Conservation (phyloP, 2,329 filamentous ascomycete genomes). For the Stagonosporopsis rhizophila region DNA sequence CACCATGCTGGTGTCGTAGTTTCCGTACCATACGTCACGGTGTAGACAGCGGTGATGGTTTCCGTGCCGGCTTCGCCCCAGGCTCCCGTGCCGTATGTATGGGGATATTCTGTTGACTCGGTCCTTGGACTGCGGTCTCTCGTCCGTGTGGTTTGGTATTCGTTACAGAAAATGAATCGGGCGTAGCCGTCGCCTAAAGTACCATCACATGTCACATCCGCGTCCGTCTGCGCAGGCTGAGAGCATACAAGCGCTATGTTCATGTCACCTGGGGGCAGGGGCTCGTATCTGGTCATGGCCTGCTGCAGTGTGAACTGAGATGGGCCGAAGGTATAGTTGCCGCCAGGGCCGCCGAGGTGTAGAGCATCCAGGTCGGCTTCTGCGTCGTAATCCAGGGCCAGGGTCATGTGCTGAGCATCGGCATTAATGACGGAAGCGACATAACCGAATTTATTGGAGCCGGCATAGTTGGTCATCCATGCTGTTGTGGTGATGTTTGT, state of each 20-base stretch:
- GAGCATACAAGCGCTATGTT: not conserved
- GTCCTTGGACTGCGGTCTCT: not conserved
- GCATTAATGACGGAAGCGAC: constrained; percentile 13
- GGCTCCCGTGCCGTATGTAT: constrained; percentile 13
- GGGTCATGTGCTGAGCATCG: constrained; percentile 9
- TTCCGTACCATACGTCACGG: not conserved
- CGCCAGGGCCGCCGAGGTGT: not conserved
- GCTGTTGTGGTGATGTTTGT: constrained; percentile 11
- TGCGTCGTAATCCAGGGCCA: constrained; percentile 4
- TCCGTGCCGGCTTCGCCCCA: constrained; percentile 7
- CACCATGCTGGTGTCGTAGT: constrained; percentile 12
- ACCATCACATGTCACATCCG: not conserved
- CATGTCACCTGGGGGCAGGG: not conserved
- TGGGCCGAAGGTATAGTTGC: constrained; percentile 5
- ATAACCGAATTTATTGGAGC: constrained; percentile 11
- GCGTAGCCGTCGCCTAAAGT: constrained; percentile 3
- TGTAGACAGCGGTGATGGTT: not conserved
- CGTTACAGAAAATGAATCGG: not conserved
- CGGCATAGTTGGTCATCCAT: constrained; percentile 9
- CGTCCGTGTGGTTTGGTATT: not conserved
- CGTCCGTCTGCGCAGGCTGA: not conserved
- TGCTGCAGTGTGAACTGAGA: not conserved
- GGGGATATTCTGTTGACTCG: not conserved
- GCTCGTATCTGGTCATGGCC: not conserved
- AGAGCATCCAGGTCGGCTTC: not conserved